These are phyloP conservation scores for Breviolum minutum DNA, from an alignment of 73 alveolate species.

Conservation along the genomic window DNA sequence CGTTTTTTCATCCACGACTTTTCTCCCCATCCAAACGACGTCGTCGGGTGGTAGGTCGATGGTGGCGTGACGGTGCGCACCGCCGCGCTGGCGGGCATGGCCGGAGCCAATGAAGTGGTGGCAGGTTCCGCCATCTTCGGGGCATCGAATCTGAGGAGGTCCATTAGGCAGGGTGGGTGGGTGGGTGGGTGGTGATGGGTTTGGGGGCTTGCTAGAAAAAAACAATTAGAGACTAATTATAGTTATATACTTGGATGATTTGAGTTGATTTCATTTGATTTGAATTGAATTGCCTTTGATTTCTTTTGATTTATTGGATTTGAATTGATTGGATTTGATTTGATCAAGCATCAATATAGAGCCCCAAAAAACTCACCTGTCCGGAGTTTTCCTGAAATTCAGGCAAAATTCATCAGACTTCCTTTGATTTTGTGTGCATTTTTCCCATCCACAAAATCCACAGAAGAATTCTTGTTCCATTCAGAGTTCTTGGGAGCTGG, in stretches of 20 bases:
- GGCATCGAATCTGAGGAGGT: conserved; percentile 48
- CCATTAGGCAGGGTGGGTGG: conserved; percentile 59
- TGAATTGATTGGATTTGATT: no score
- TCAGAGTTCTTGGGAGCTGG: no score
- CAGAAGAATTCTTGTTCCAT: no score
- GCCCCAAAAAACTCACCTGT: no score
- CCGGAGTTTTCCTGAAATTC: no score
- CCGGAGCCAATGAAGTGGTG: conserved; percentile 97
- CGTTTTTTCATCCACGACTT: background rate
- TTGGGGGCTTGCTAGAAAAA: background rate
- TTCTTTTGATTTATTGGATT: no score
- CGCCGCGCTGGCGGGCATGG: conserved; percentile 90
- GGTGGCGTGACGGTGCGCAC: conserved; percentile 96
- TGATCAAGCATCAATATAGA: no score
- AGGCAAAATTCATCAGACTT: no score
- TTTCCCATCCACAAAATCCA: no score
- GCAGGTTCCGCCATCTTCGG: conserved; percentile 96
- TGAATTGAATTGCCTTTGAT: no score
- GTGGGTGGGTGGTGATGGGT: background rate
- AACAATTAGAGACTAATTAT: background rate
- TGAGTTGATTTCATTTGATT: background rate
- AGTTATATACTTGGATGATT: background rate
- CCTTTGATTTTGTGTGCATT: no score
- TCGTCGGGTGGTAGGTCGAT: conserved; percentile 95
- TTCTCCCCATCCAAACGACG: no score